A percentile compares a stretch with the other conserved stretches of the same genome.
Conservation (phyloP, 768 basidiomycete genomes). For the Boletus coccyginus region DNA sequence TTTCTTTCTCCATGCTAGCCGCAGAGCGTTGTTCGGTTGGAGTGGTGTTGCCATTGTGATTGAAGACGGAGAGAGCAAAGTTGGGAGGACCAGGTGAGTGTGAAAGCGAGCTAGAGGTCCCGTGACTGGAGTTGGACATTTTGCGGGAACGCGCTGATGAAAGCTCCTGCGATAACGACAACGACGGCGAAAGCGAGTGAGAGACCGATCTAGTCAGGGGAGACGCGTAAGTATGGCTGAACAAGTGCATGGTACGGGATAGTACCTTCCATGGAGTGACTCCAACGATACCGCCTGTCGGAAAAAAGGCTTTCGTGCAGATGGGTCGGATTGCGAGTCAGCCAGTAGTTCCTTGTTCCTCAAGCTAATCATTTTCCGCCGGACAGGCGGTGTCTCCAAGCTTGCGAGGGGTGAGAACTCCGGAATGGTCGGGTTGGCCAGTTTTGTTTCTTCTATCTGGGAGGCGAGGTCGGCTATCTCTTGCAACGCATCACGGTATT, state of each 20-base stretch:
- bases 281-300: slow-evolving; percentile 83
- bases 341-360: slow-evolving; percentile 44
- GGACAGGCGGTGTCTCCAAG: slow-evolving; percentile 43
- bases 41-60: slow-evolving; percentile 26
- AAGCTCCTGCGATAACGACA: slow-evolving; percentile 96
- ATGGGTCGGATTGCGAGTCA: slow-evolving; percentile 48
- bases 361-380: slow-evolving; percentile 52
- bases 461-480: slow-evolving; percentile 91
- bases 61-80: slow-evolving; percentile 55
- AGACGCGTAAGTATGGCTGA: slow-evolving; percentile 7
- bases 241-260: slow-evolving; percentile 8
- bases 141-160: slow-evolving; percentile 86
- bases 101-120: slow-evolving; percentile 64
- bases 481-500: slow-evolving; percentile 85
- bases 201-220: slow-evolving; percentile 69
- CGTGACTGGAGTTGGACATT: slow-evolving; percentile 73
- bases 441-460: slow-evolving; percentile 86
- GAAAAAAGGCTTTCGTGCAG: slow-evolving; percentile 77
- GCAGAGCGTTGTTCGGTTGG: slow-evolving; percentile 67
- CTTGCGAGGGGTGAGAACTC: slow-evolving; percentile 42
- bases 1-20: slow-evolving; percentile 87
- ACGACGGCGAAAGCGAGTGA: slow-evolving; percentile 91
- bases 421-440: slow-evolving; percentile 47
- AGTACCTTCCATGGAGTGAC: slow-evolving; percentile 82
- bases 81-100: slow-evolving; percentile 59